Evolutionary conservation across 2,329 filamentous ascomycete genomes (phyloP), one percentile per base, ranked within the genome.

Genomic region (Cucurbitaria berberidis): DNA sequence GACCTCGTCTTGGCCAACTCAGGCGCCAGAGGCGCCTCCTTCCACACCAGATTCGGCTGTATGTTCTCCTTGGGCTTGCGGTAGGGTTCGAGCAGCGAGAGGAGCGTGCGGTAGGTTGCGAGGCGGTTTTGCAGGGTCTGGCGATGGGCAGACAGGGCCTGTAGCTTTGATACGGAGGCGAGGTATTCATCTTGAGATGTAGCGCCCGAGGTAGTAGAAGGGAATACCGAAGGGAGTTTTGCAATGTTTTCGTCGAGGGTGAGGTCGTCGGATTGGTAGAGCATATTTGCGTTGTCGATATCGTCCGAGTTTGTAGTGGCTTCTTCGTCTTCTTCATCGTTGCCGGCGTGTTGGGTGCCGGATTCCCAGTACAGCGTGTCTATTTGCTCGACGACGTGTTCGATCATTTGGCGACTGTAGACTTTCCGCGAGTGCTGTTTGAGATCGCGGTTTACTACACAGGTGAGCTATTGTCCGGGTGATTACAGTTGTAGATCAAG

Each of bases 351-450:
- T 19, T 74, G 74, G 13, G 70, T 77, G 5, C 76, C 80, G 1
- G 76, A 75, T 36, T 78, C 75, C 72, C 82, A 81, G 70, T 90
- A 91, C 39, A 89, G 75, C 42, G 76, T 74, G 72, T 89, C 86
- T 36, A 91, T 85, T 76, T 91, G 88, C 76, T 90, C 87, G 1
- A 88, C 87, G 16, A 91, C 82, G 64, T 89, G 86, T 30, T 88
- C 82, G 45, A 82, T 85, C n/a, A 88, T 86, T 62, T 89, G 86
- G 0, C 86, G 82, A 15, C 86, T 82, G 69, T 90, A 90, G 5
- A 86, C 85, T 49, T 86, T 82, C 30, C 83, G 84, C 26, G 82
- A 82, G 69, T 91, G 89, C 61, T 88, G 85, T 59, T 83, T 82
- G 13, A 90, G 75, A 15, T 80, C 75, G 54, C 86, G 82, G 67